Evolutionary conservation across 352 stramenopile genomes (phyloP), one percentile per base, ranked within the genome.

Genomic region (Phytophthora boehmeriae): DNA sequence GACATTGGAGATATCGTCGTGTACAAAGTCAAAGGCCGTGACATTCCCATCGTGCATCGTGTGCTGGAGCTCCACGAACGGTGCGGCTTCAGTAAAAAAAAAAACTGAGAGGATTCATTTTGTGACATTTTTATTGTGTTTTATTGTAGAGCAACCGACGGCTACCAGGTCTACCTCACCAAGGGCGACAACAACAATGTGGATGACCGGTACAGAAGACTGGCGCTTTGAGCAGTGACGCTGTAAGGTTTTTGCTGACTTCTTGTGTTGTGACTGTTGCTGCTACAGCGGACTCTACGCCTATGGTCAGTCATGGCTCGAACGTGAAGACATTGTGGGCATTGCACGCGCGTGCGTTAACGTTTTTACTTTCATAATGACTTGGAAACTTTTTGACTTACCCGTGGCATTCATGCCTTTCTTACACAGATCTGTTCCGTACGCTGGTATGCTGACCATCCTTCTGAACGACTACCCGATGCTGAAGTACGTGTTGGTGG

Each of bases 131-230:
- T 41, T 55, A 54, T 17, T 28, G 46, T 20, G 6, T 6, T 30
- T 3, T 30, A 3, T 20, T 47, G 13, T 30, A 91, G 76, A 46
- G 83, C 80, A 51, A 82, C 78, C 44, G 83, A 97, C 62, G 93
- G 90, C 9, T 76, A 89, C 41, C 92, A 98, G 11, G 92, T 99
- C 58, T 92, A 99, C 42, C 74, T 99, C 27, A 99, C 97, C 48
- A 99, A 99, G 80, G 97, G 97, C 44, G 97, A 99, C 84, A 99
- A 99, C 80, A 99, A 99, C 81, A 93, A 97, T 58, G 94, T 99
- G 6, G 93, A 99, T 74, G 97, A 99, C 83, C 91, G 97, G 67
- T 90, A 60, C 41, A 32, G 43, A 43, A 17, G 5, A 19, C 16
- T 20, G n/a, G 6, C 10, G n/a, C 22, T 36, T 9, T 53, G 20